These are phyloP conservation scores for Penicillium sp. DNA, from an alignment of 2,329 filamentous ascomycete genomes.

Conservation along the genomic window DNA sequence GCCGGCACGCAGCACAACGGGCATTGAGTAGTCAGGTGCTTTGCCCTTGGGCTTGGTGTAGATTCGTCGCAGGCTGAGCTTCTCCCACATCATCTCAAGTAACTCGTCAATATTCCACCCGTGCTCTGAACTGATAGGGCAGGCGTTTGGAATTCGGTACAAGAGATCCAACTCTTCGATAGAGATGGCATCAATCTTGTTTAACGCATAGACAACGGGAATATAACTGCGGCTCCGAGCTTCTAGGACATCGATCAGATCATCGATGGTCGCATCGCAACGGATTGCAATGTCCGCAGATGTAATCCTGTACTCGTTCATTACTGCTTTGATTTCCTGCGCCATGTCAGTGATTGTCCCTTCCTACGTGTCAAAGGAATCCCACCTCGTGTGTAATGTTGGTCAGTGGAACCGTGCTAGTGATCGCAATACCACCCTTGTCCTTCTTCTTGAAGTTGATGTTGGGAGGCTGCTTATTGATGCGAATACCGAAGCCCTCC, in stretches of 20 bases:
- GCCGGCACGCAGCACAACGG: constrained; percentile 77
- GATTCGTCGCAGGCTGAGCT: constrained; percentile 80
- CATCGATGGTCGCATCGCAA: constrained; percentile 95
- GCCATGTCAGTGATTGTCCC: constrained; percentile 11
- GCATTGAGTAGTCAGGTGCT: constrained; percentile 83
- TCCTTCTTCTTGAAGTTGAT: constrained; percentile 99
- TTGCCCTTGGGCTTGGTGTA: constrained; percentile 98
- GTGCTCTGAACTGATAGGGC: constrained; percentile 93
- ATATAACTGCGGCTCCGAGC: constrained; percentile 94
- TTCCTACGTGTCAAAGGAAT: not conserved
- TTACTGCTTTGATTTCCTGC: constrained; percentile 89
- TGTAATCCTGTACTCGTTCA: constrained; percentile 93
- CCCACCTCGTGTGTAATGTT: constrained; percentile 79
- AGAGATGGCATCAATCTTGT: constrained; percentile 97
- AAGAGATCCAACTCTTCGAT: constrained; percentile 96
- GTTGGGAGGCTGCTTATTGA: constrained; percentile 95
- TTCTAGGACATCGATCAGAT: constrained; percentile 92
- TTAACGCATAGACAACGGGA: constrained; percentile 96
- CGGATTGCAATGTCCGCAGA: constrained; percentile 96
- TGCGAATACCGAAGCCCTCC: constrained; percentile 93
- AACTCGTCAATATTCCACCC: constrained; percentile 98
- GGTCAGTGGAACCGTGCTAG: constrained; percentile 83
- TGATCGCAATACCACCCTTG: constrained; percentile 93
- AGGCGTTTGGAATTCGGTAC: constrained; percentile 93
- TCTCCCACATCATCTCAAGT: constrained; percentile 98